Base-by-base conservation (phyloP, 495 filamentous ascomycete species). In the Hypoxylon rickii region DNA sequence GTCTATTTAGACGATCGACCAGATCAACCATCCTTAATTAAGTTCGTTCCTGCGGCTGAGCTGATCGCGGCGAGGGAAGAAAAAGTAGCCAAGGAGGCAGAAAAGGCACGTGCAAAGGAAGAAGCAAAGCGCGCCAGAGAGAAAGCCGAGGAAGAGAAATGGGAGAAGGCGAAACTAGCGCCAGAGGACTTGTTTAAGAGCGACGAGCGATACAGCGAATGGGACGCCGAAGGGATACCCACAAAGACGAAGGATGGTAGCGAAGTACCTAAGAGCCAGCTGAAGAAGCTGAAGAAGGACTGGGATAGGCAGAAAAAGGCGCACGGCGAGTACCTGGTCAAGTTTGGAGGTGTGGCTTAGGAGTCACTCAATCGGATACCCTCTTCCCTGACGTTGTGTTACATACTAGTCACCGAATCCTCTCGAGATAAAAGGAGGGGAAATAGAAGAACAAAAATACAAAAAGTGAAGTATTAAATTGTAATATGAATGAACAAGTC, bases 241-340 rank as follows among this genome's bases (percentile, higher is more conserved):
- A 88, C 82, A 2, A 88, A 82, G 69, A 83, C 90, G 67, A 79
- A 78, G 12, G 83, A 85, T 19, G 94, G 92, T 1, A 82, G 82
- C 58, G 90, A 95, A 65, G 74, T 98, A 19, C 79, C 89, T 17
- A 98, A 97, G 79, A 87, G 79, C 49, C 79, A 81, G 60, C 51
- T 53, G 26, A 98, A 97, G 81, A 95, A 90, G 81, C 68, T 97
- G 29, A 85, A 73, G 74, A 97, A 97, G 77, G 89, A 90, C 20
- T 96, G 89, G 90, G 89, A 96, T 66, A 84, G 76, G 69, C 94
- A 97, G 78, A 95, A 88, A 80, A 96, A 90, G 80, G 62, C 82
- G 50, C 88, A 96, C 68, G 89, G 96, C 21, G 75, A 80, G 58
- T 77, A 70, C 32, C 57, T 58, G 20, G 69, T 73, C 70, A 50